phyloP scores from a whole-genome alignment of 2,329 filamentous ascomycete species.

The Cytospora paraplurivora region DNA sequence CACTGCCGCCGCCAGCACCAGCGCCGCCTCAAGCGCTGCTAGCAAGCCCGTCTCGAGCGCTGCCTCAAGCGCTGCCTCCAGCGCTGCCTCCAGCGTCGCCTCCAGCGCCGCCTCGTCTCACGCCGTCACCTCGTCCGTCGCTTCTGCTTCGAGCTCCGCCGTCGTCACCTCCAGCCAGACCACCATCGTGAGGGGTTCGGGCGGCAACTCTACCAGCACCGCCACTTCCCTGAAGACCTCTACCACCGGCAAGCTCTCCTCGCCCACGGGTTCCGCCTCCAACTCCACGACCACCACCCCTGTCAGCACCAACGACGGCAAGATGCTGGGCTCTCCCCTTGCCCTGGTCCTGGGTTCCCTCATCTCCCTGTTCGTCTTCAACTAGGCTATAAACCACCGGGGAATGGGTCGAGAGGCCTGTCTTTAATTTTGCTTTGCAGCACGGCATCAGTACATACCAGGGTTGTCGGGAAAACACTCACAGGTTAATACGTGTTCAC shows the following conservation, averaged over 20 bases:
- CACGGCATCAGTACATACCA: conserved; percentile 10
- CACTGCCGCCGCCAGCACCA: conserved; percentile 26
- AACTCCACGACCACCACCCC: conserved; percentile 33
- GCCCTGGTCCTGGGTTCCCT: conserved; percentile 44
- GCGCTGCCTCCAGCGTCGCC: conserved; percentile 21
- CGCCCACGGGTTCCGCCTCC: conserved; percentile 29
- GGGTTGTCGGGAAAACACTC: not conserved
- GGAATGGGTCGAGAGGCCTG: conserved; percentile 1
- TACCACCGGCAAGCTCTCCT: conserved; percentile 24
- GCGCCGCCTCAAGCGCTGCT: conserved; percentile 20
- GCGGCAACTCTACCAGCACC: conserved; percentile 30
- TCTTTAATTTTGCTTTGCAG: conserved; percentile 3
- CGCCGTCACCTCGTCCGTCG: conserved; percentile 28
- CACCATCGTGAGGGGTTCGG: conserved; percentile 20
- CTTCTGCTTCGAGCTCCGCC: conserved; percentile 27
- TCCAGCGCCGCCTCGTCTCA: conserved; percentile 25
- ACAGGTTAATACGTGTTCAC: conserved; percentile 10
- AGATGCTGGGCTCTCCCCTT: conserved; percentile 43
- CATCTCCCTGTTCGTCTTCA: conserved; percentile 46
- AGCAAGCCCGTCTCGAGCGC: conserved; percentile 19
- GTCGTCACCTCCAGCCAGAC: conserved; percentile 31
- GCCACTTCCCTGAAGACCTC: conserved; percentile 24
- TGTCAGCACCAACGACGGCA: conserved; percentile 40
- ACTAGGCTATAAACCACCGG: conserved; percentile 37
- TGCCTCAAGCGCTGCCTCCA: conserved; percentile 23